Evolutionary conservation across 2,329 filamentous ascomycete species (phyloP).

Genomic region (Colletotrichum sp.): DNA sequence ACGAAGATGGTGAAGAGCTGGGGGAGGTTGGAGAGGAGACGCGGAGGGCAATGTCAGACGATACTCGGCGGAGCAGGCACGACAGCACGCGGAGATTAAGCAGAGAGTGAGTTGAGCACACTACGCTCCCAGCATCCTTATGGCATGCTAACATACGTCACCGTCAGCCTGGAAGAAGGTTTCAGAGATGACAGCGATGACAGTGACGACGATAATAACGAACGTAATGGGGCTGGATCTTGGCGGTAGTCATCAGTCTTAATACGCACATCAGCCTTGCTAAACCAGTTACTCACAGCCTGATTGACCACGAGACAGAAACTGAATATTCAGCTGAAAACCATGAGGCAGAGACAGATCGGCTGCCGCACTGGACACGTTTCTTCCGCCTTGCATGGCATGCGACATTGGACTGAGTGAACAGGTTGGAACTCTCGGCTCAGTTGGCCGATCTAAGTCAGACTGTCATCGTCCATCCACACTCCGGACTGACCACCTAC

Average conservation of each 20-base stretch:
- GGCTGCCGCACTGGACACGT: not conserved
- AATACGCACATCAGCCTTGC: slow-evolving; percentile 10
- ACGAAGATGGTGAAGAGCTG: slow-evolving; percentile 72
- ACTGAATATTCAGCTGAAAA: not conserved
- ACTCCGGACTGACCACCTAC: not conserved
- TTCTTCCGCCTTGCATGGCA: not conserved
- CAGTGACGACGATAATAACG: slow-evolving; percentile 34
- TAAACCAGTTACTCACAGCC: not conserved
- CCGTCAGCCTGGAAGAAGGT: slow-evolving; percentile 61
- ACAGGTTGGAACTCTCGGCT: not conserved
- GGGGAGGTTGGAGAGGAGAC: slow-evolving; percentile 62
- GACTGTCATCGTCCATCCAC: not conserved
- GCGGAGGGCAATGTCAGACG: slow-evolving; percentile 43
- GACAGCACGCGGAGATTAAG: slow-evolving; percentile 70
- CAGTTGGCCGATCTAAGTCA: not conserved
- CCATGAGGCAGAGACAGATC: not conserved
- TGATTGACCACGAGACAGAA: not conserved
- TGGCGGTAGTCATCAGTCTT: slow-evolving; percentile 15
- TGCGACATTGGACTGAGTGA: not conserved
- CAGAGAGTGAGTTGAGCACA: slow-evolving; percentile 63
- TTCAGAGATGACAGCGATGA: slow-evolving; percentile 53
- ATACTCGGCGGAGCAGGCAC: slow-evolving; percentile 39
- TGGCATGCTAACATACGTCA: slow-evolving; percentile 11
- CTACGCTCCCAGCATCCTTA: not conserved
- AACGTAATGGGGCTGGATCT: slow-evolving; percentile 14